Conservation (phyloP, 139 green algal species). For the Chlorella sp. region DNA sequence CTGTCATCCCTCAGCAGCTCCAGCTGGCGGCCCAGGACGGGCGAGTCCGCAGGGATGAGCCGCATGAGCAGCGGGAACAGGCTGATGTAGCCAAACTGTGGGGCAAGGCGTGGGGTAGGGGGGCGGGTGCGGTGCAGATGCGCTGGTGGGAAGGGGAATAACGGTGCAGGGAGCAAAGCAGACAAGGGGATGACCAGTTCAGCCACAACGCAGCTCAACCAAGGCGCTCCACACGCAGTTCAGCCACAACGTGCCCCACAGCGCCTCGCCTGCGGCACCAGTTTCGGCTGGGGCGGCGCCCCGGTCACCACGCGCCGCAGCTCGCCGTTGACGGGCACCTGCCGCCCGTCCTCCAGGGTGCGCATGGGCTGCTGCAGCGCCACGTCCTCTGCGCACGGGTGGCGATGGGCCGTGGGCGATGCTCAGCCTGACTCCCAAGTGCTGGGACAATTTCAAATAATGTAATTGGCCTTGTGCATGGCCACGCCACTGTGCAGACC, state of each 20-base stretch:
- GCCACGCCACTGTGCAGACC: too few relatives aligned
- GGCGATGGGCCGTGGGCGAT: neutral
- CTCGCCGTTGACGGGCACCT: neutral
- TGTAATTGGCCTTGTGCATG: too few relatives aligned
- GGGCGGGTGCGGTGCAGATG: neutral
- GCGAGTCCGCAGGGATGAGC: conserved; percentile 72
- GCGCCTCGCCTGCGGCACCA: neutral
- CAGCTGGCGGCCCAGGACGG: conserved; percentile 64
- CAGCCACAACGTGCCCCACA: neutral
- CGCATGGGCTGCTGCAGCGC: neutral
- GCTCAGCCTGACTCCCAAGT: too few relatives aligned
- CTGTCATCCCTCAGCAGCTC: conserved; percentile 57
- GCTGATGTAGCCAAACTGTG: conserved; percentile 74
- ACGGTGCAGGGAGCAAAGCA: too few relatives aligned
- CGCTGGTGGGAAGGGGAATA: too few relatives aligned
- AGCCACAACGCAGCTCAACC: too few relatives aligned
- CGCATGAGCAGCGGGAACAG: conserved; percentile 93
- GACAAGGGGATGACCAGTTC: too few relatives aligned
- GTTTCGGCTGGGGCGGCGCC: neutral
- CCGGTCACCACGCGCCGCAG: conserved; percentile 21
- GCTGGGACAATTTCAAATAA: too few relatives aligned
- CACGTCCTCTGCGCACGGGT: conserved; percentile 11
- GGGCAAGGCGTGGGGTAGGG: neutral
- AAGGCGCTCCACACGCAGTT: too few relatives aligned
- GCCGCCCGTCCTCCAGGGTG: conserved; percentile 18